These are phyloP conservation scores for Cyberlindnera suaveolens DNA, from an alignment of 805 yeast species.

Conservation along the genomic window DNA sequence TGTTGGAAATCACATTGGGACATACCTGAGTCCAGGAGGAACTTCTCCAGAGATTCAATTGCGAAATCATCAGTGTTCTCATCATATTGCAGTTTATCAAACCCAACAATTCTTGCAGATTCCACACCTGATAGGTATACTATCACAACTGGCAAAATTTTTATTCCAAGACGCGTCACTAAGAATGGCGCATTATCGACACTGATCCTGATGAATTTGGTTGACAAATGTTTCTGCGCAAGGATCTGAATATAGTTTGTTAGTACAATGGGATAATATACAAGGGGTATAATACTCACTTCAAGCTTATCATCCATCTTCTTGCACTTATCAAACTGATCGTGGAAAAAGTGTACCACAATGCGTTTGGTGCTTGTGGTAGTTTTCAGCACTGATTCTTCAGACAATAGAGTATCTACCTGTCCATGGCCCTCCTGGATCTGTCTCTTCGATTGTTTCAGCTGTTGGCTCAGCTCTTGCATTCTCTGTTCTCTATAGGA, in stretches of 20 bases:
- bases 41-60: slow-evolving; percentile 41
- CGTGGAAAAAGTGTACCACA: slow-evolving; percentile 61
- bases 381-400: slow-evolving; percentile 48
- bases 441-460: slow-evolving; percentile 29
- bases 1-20: not conserved
- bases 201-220: slow-evolving; percentile 47
- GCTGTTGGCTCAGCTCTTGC: slow-evolving; percentile 45
- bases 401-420: slow-evolving; percentile 38
- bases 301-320: slow-evolving; percentile 44
- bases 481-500: slow-evolving; percentile 60
- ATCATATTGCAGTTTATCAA: slow-evolving; percentile 46
- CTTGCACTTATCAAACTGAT: slow-evolving; percentile 53
- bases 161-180: slow-evolving; percentile 53
- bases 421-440: slow-evolving; percentile 36
- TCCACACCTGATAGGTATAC: slow-evolving; percentile 58
- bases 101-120: slow-evolving; percentile 57
- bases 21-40: slow-evolving; percentile 26
- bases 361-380: slow-evolving; percentile 37
- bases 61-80: slow-evolving; percentile 41
- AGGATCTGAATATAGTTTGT: slow-evolving; percentile 25
- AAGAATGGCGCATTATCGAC: slow-evolving; percentile 71
- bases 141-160: slow-evolving; percentile 66
- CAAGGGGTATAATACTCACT: not conserved
- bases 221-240: slow-evolving; percentile 51
- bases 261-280: not conserved